Conservation (phyloP, 176 grass and related monocot genomes). For the Echinochloa phyllopogon region DNA sequence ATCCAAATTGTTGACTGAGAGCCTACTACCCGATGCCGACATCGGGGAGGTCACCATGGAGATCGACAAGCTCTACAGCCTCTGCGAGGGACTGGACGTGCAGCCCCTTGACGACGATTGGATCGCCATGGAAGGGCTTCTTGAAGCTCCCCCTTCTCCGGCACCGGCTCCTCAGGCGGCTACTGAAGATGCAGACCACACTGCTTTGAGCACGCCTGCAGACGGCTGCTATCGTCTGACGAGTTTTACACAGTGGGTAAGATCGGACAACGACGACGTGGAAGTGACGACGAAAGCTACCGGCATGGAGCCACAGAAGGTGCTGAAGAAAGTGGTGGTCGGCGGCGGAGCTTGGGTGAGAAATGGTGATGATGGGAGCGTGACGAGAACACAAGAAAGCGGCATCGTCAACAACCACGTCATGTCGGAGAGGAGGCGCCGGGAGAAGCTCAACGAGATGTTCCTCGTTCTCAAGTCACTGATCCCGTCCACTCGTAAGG, state of each 20-base stretch:
- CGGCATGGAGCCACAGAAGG: conserved; percentile 51
- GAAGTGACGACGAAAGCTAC: neutral
- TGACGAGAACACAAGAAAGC: conserved; percentile 28
- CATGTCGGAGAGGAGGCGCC: conserved; percentile 69
- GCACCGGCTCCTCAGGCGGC: neutral
- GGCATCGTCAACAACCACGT: conserved; percentile 54
- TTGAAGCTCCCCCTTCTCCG: conserved; percentile 28
- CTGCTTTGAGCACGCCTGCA: neutral
- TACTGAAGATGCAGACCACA: neutral
- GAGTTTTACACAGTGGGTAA: conserved; percentile 59
- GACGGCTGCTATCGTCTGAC: conserved; percentile 35
- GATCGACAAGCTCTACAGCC: conserved; percentile 36
- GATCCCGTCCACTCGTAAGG: conserved; percentile 71
- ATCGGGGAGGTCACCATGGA: conserved; percentile 30
- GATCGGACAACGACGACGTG: neutral
- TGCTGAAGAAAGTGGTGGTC: conserved; percentile 74
- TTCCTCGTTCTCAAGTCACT: conserved; percentile 70
- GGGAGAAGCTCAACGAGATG: conserved; percentile 89
- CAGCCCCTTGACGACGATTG: conserved; percentile 44
- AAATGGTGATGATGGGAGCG: conserved; percentile 16
- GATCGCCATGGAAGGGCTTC: conserved; percentile 40
- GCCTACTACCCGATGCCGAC: neutral
- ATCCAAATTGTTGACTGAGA: neutral
- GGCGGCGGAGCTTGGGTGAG: conserved; percentile 33
- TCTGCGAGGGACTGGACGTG: conserved; percentile 54